phyloP scores from a whole-genome alignment of 2,329 filamentous ascomycete genomes.

The Tolypocladium cylindrosporum region DNA sequence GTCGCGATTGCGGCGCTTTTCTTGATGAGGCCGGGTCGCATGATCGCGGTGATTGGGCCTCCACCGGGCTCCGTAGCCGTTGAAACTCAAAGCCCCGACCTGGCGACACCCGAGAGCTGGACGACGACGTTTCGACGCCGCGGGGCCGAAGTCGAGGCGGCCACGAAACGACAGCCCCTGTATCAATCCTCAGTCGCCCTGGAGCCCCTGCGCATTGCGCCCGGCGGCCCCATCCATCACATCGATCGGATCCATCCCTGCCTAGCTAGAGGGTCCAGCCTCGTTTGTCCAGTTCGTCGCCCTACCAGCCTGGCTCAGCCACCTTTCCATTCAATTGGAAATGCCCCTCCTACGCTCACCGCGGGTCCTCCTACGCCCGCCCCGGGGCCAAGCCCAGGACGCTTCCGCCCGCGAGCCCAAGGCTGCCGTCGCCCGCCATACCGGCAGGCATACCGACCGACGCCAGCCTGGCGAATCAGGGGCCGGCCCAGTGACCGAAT shows the following conservation, averaged over 20 bases:
- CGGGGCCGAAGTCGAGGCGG: not conserved
- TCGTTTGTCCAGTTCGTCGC: not conserved
- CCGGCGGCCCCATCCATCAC: not conserved
- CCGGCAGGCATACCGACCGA: not conserved
- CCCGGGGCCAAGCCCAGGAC: not conserved
- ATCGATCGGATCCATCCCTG: not conserved
- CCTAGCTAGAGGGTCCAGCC: not conserved
- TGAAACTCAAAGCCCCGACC: not conserved
- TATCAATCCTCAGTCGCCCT: not conserved
- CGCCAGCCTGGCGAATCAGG: not conserved
- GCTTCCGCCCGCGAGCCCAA: not conserved
- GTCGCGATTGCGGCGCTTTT: not conserved
- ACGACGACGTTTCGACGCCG: not conserved
- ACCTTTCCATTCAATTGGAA: not conserved
- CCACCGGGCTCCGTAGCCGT: not conserved
- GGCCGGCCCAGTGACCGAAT: not conserved
- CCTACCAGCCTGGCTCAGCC: not conserved
- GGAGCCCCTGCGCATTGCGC: not conserved
- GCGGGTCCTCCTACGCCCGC: not conserved
- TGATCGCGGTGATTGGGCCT: not conserved
- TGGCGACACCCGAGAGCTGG: not conserved
- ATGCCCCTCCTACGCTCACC: not conserved
- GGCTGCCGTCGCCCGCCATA: not conserved
- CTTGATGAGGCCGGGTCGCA: not conserved
- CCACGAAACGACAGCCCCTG: not conserved